Conservation (phyloP, 768 basidiomycete genomes). For the Boletus eberwhitei region DNA sequence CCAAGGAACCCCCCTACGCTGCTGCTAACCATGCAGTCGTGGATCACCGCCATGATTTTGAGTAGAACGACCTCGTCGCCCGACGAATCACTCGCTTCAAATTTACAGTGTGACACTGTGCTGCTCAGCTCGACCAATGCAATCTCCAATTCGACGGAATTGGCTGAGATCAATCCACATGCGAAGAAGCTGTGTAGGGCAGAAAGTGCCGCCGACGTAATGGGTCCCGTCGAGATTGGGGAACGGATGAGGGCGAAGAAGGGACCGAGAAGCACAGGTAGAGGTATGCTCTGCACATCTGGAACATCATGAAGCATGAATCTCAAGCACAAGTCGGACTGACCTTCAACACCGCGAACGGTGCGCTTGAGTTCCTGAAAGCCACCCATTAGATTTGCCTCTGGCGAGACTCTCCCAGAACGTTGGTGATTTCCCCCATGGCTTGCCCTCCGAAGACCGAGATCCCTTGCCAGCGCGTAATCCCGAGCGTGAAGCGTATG, state of each 20-base stretch:
- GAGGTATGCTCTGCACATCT: conserved; percentile 60
- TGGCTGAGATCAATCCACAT: conserved; percentile 64
- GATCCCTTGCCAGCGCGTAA: conserved; percentile 66
- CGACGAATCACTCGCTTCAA: conserved; percentile 96
- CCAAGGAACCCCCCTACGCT: conserved; percentile 69
- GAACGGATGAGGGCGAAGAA: conserved; percentile 94
- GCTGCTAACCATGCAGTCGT: conserved; percentile 69
- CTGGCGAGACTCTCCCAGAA: conserved; percentile 54
- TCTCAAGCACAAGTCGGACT: conserved; percentile 19
- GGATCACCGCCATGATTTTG: conserved; percentile 86
- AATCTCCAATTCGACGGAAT: conserved; percentile 53
- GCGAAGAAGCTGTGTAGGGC: conserved; percentile 87
- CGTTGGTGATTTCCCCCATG: conserved; percentile 41
- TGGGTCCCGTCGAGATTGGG: conserved; percentile 92
- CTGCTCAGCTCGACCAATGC: conserved; percentile 83
- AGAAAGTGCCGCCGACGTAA: conserved; percentile 90
- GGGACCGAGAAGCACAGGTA: conserved; percentile 69
- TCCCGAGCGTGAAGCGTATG: conserved; percentile 61
- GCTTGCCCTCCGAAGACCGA: conserved; percentile 66
- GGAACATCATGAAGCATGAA: conserved; percentile 15
- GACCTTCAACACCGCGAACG: conserved; percentile 67
- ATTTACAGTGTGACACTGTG: conserved; percentile 93
- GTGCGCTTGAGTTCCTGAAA: conserved; percentile 83
- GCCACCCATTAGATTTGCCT: conserved; percentile 84
- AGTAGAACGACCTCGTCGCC: conserved; percentile 95